These are phyloP conservation scores for Thermothelomyces thermophilus DNA, from an alignment of 2,329 filamentous ascomycete genomes.

Conservation along the genomic window DNA sequence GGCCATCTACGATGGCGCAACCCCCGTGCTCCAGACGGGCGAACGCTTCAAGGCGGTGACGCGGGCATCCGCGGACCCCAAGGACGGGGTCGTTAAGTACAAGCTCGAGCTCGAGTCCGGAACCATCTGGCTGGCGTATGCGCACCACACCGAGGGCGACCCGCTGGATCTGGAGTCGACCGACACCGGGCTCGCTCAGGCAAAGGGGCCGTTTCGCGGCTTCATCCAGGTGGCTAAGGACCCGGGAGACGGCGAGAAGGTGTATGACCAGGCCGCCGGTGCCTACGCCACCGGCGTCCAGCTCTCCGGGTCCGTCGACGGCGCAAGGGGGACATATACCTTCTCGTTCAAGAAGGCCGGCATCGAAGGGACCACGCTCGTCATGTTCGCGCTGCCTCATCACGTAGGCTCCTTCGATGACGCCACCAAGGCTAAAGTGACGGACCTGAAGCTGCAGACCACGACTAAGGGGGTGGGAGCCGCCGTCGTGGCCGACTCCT, in stretches of 20 bases:
- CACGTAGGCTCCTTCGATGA: slow-evolving; percentile 70
- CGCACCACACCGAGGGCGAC: slow-evolving; percentile 51
- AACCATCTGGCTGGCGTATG: slow-evolving; percentile 74
- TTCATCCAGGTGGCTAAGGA: slow-evolving; percentile 79
- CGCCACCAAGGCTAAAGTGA: slow-evolving; percentile 45
- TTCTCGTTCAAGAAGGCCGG: slow-evolving; percentile 70
- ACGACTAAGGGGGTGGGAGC: slow-evolving; percentile 79
- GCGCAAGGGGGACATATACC: slow-evolving; percentile 60
- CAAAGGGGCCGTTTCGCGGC: slow-evolving; percentile 64
- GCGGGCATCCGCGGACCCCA: slow-evolving; percentile 47
- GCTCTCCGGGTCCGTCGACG: slow-evolving; percentile 57
- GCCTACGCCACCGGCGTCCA: slow-evolving; percentile 61
- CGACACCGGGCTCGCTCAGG: slow-evolving; percentile 59
- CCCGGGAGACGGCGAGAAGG: slow-evolving; percentile 53
- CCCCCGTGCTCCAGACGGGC: slow-evolving; percentile 66
- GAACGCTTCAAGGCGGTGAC: slow-evolving; percentile 67
- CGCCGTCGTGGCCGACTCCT: slow-evolving; percentile 63
- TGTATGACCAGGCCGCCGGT: slow-evolving; percentile 71
- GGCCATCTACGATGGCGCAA: slow-evolving; percentile 62
- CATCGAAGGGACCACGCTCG: slow-evolving; percentile 49
- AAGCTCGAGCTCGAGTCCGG: slow-evolving; percentile 65
- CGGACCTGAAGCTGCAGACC: slow-evolving; percentile 59
- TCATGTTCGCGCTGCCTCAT: slow-evolving; percentile 87
- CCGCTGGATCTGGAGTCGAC: slow-evolving; percentile 61
- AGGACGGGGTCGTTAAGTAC: slow-evolving; percentile 67